Base-by-base conservation (phyloP, 805 yeast genomes). In the Teunomyces aglyptinius region DNA sequence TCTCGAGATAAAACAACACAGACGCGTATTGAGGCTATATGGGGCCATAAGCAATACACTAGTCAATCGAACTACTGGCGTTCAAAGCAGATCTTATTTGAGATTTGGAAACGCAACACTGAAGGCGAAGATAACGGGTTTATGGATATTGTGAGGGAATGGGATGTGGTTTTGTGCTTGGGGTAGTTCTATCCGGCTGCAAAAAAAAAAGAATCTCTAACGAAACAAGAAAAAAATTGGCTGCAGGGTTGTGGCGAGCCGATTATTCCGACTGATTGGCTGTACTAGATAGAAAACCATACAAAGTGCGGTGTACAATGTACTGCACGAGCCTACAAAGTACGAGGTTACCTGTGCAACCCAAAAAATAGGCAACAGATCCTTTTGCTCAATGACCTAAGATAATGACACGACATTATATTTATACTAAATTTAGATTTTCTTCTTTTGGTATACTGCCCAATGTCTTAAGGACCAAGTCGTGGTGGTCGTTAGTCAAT, bases 91-190 rank as follows among this genome's bases (percentile, higher is more conserved):
- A 68, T 79, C 22, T 60, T 79, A 50, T 67, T 67, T 49, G 84
- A 80, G 54, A 68, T 77, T 11, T 77, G 81, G 79, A 66, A 74
- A 31, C 58, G 80, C 20, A 55, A 76, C 35, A 66, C 64, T 4
- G 56, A 57, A 19, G 69, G 70, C 11, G 64, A 68, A 49, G 58
- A 66, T 42, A 44, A 53, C 20, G 76, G 79, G 26, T 80, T 82
- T 75, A 68, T 80, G 67, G 82, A 79, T 52, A 57, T 79, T 63
- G 64, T 80, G 1, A 67, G 80, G 44, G 80, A 75, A 47, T 80
- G 85, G 85, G 82, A 75, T 26, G 58, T 70, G 11, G 67, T 65
- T 5, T 57, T 73, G 46, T 64, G 68, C 48, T 56, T 73, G 38
- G 71, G 42, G 20, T 19, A 20, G 33, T 18, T 31, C 33, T 18